Percentiles rank a stretch among this genome's conserved stretches.
These are phyloP conservation scores for Saccharomycopsis schoenii DNA, from an alignment of 805 yeast species.

Conservation along the genomic window DNA sequence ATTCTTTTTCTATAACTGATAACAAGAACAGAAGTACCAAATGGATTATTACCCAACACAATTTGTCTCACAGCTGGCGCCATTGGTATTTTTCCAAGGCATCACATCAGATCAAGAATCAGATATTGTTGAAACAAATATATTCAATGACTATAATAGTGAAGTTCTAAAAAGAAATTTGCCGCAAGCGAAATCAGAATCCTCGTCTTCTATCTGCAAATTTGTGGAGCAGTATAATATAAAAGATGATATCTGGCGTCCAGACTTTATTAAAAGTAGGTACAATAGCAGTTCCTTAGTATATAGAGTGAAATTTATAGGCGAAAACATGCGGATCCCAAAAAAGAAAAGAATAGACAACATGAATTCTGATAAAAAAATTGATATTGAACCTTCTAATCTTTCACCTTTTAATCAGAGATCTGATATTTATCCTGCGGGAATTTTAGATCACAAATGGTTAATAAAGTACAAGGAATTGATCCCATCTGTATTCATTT, in stretches of 20 bases:
- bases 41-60: slow-evolving; percentile 34
- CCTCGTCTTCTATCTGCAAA: slow-evolving; percentile 23
- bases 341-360: slow-evolving; percentile 1
- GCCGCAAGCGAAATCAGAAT: neutral
- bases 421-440: slow-evolving; percentile 31
- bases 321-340: slow-evolving; percentile 23
- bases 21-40: neutral
- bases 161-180: slow-evolving; percentile 1
- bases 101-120: slow-evolving; percentile 13
- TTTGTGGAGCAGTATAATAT: slow-evolving; percentile 25
- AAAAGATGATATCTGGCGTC: slow-evolving; percentile 22
- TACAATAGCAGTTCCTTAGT: slow-evolving; percentile 21
- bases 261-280: slow-evolving; percentile 21
- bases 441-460: slow-evolving; percentile 41
- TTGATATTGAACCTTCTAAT: slow-evolving; percentile 19
- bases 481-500: slow-evolving; percentile 38
- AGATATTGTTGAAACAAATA: neutral
- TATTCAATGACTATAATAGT: neutral
- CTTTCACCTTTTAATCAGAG: slow-evolving; percentile 38
- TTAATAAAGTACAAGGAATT: slow-evolving; percentile 38
- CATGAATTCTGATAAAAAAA: neutral
- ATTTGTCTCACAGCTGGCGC: slow-evolving; percentile 28
- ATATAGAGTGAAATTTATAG: slow-evolving; percentile 27
- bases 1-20: neutral
- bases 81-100: slow-evolving; percentile 35